Percentiles rank a stretch among this genome's conserved stretches.
Evolutionary conservation across 108 stramenopile species (phyloP).

Genomic region (Pseudonitzschia multiseries): DNA sequence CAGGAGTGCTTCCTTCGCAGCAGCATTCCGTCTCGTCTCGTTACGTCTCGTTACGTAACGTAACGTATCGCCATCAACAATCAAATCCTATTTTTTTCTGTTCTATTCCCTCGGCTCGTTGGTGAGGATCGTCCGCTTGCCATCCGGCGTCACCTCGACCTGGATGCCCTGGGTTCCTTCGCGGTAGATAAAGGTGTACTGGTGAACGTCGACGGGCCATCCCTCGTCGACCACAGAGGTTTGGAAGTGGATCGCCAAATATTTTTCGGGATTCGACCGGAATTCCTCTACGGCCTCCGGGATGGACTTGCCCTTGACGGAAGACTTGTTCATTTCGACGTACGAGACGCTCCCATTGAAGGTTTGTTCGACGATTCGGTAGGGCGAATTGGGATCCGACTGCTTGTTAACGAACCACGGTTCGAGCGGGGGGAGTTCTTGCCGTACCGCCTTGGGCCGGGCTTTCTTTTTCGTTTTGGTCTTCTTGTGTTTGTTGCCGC

Average conservation of each 20-base stretch:
- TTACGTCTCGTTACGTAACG: too few species aligned
- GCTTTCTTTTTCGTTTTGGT: too few species aligned
- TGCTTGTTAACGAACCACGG: neutral
- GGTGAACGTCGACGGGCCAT: constrained; percentile 19
- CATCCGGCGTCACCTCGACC: neutral
- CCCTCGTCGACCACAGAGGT: constrained; percentile 8
- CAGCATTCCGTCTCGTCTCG: too few species aligned
- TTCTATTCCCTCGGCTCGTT: too few species aligned
- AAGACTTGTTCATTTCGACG: neutral
- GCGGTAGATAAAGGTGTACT: constrained; percentile 26
- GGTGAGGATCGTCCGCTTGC: too few species aligned
- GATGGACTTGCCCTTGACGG: neutral
- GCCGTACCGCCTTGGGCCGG: too few species aligned
- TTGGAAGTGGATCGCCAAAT: constrained; percentile 17
- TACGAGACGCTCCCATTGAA: neutral
- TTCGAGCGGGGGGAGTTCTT: too few species aligned
- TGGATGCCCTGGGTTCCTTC: constrained; percentile 14
- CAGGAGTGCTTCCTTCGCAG: too few species aligned
- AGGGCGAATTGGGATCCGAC: constrained; percentile 8
- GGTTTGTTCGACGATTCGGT: neutral
- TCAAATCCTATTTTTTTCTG: too few species aligned
- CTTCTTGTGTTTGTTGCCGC: too few species aligned
- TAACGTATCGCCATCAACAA: too few species aligned
- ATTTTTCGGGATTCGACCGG: constrained; percentile 16
- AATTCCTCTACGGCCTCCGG: constrained; percentile 4